Conservation (phyloP, 2,329 filamentous ascomycete genomes). For the Hypoxylon sp. region DNA sequence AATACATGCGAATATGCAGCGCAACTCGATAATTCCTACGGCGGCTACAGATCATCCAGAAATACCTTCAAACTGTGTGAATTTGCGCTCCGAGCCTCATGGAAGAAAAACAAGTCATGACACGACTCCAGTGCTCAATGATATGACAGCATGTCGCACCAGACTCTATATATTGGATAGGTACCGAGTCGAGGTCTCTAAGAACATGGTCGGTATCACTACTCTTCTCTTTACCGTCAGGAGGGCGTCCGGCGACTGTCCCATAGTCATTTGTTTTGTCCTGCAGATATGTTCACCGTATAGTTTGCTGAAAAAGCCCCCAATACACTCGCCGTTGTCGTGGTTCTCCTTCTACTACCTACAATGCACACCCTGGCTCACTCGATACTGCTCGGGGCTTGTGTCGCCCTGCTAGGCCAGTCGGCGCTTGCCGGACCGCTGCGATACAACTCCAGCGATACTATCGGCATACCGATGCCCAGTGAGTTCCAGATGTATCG, state of each 20-base stretch:
- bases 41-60: neutral
- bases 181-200: neutral
- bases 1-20: slow-evolving; percentile 27
- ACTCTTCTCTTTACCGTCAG: neutral
- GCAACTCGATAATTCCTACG: slow-evolving; percentile 23
- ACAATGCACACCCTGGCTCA: slow-evolving; percentile 24
- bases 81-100: slow-evolving; percentile 16
- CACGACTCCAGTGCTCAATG: slow-evolving; percentile 14
- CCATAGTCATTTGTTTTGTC: neutral
- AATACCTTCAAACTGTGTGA: slow-evolving; percentile 7
- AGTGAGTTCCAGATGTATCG: slow-evolving; percentile 30
- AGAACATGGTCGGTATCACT: slow-evolving; percentile 18
- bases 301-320: slow-evolving; percentile 1
- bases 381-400: slow-evolving; percentile 14
- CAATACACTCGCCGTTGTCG: neutral
- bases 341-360: neutral
- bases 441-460: neutral
- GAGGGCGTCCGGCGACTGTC: slow-evolving; percentile 11
- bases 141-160: slow-evolving; percentile 10
- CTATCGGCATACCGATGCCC: slow-evolving; percentile 35
- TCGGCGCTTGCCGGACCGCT: slow-evolving; percentile 23
- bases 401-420: slow-evolving; percentile 19
- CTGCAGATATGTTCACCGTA: neutral
- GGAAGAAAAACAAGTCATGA: slow-evolving; percentile 12
- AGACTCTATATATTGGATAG: slow-evolving; percentile 27